Percentiles rank a stretch among this genome's conserved stretches.
These are phyloP conservation scores for Daldinia sp. DNA, from an alignment of 2,329 filamentous ascomycete species.

Conservation along the genomic window DNA sequence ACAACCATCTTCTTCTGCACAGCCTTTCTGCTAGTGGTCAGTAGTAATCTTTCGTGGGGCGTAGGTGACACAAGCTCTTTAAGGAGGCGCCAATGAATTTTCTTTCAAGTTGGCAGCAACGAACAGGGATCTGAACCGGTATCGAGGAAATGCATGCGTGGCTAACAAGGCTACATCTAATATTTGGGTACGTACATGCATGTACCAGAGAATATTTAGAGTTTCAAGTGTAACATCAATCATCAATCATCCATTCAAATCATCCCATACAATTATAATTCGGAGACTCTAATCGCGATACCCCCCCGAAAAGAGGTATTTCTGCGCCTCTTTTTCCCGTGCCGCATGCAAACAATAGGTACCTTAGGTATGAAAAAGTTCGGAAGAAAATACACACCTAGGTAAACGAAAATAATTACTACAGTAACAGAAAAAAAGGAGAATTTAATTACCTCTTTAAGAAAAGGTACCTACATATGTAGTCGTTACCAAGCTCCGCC, in stretches of 20 bases:
- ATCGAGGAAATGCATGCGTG: slow-evolving; percentile 13
- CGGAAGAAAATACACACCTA: not conserved
- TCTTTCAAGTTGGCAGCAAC: slow-evolving; percentile 13
- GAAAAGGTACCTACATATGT: not conserved
- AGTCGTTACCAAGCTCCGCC: not conserved
- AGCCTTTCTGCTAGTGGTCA: slow-evolving; percentile 31
- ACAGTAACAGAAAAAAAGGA: not conserved
- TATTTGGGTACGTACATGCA: not conserved
- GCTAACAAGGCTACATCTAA: slow-evolving; percentile 17
- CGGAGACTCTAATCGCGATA: not conserved
- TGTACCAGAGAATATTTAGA: slow-evolving; percentile 9
- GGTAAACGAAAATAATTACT: not conserved
- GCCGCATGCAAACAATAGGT: not conserved
- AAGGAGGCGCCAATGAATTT: slow-evolving; percentile 12
- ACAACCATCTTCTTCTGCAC: slow-evolving; percentile 27
- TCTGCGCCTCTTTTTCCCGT: not conserved
- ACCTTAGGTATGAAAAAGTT: no score
- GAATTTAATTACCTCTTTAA: not conserved
- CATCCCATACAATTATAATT: no score
- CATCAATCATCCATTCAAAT: no score
- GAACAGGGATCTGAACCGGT: slow-evolving; percentile 17
- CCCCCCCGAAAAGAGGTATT: not conserved
- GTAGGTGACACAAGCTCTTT: slow-evolving; percentile 17
- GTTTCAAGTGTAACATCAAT: not conserved
- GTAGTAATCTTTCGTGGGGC: slow-evolving; percentile 11